phyloP scores from a whole-genome alignment of 192 early-diverging fungal genomes.

The Backusella macrospora region DNA sequence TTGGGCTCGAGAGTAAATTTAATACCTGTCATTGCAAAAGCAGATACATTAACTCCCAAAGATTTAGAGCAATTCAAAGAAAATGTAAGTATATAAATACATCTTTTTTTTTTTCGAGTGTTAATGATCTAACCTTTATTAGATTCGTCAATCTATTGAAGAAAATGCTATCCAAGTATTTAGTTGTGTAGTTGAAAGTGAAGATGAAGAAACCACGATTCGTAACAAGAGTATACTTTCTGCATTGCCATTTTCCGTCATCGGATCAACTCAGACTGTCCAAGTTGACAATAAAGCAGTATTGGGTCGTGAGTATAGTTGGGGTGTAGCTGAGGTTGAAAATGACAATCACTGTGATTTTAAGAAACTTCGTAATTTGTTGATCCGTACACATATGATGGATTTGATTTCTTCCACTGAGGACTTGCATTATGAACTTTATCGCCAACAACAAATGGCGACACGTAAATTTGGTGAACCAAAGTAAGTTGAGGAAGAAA shows the following conservation, averaged over 20 bases:
- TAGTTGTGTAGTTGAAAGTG: constrained; percentile 73
- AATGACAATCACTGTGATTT: constrained; percentile 97
- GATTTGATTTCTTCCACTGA: constrained; percentile 94
- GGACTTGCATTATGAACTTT: constrained; percentile 95
- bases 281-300: constrained; percentile 87
- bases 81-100: constrained; percentile 53
- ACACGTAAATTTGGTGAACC: constrained; percentile 88
- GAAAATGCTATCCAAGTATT: constrained; percentile 85
- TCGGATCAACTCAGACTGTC: constrained; percentile 87
- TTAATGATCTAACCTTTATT: constrained; percentile 9
- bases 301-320: constrained; percentile 87
- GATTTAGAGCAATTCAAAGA: constrained; percentile 88
- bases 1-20: constrained; percentile 89
- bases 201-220: constrained; percentile 75
- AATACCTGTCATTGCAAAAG: constrained; percentile 90
- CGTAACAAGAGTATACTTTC: constrained; percentile 83
- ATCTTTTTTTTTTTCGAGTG: constrained; percentile 19
- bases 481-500: constrained; percentile 49
- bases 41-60: constrained; percentile 85
- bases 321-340: constrained; percentile 97
- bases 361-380: constrained; percentile 87
- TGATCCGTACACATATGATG: constrained; percentile 95
- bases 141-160: constrained; percentile 78
- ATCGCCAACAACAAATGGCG: constrained; percentile 86
- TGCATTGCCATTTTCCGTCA: constrained; percentile 95